Evolutionary conservation across 2,329 filamentous ascomycete species (phyloP).

Genomic region (Albifimbria verrucaria): DNA sequence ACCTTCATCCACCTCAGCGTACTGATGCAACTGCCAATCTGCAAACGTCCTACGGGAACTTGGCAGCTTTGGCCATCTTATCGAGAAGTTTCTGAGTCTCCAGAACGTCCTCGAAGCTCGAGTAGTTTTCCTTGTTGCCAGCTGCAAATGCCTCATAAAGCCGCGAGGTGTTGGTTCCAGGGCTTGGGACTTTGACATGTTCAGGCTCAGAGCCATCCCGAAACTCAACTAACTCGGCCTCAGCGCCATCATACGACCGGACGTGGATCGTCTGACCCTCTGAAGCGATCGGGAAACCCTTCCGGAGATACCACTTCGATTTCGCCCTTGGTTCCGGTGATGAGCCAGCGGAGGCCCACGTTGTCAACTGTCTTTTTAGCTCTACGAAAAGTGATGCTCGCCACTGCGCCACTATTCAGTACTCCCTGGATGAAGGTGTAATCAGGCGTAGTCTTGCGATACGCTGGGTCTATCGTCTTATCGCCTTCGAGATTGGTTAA

Average conservation of each 20-base stretch:
- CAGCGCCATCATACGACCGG: neutral
- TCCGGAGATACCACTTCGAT: neutral
- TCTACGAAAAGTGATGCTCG: conserved; percentile 4
- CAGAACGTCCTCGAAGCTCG: neutral
- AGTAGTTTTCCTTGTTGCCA: neutral
- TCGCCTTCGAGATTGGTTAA: neutral
- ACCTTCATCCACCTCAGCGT: too few species aligned
- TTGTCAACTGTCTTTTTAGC: conserved; percentile 4
- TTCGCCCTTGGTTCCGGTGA: conserved; percentile 10
- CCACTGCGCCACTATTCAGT: conserved; percentile 5
- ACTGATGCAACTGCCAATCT: too few species aligned
- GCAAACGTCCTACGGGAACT: neutral
- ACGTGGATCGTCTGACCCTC: neutral
- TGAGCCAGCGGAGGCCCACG: conserved; percentile 8
- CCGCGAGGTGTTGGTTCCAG: neutral
- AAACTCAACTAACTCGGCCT: neutral
- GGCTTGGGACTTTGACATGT: neutral
- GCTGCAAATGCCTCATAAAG: neutral
- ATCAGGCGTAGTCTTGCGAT: conserved; percentile 6
- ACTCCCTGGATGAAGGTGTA: conserved; percentile 8
- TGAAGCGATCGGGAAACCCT: neutral
- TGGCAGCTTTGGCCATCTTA: neutral
- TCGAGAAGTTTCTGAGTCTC: neutral
- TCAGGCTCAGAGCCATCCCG: neutral
- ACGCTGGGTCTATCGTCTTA: neutral